Percentiles rank a stretch among this genome's conserved stretches.
Conservation (phyloP, 2,329 filamentous ascomycete genomes). For the Trichophyton equinum region DNA sequence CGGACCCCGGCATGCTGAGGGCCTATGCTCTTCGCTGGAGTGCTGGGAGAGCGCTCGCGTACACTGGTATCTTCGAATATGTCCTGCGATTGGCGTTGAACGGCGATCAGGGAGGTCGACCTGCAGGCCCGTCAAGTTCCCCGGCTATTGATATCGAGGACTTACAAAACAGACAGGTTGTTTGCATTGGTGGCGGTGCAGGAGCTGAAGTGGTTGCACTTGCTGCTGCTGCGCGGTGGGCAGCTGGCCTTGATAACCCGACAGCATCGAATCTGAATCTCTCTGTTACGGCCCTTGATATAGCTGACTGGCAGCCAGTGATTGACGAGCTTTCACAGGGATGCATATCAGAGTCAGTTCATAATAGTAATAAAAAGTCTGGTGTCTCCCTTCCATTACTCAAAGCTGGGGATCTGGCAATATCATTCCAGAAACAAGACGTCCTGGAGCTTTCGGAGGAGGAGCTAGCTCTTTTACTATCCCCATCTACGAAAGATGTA, state of each 20-base stretch:
- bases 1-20: slow-evolving; percentile 54
- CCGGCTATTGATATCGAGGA: background rate
- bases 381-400: slow-evolving; percentile 20
- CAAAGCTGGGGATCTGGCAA: slow-evolving; percentile 13
- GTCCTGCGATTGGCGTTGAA: background rate
- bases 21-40: slow-evolving; percentile 89
- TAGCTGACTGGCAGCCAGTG: slow-evolving; percentile 62
- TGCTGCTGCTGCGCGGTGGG: slow-evolving; percentile 37
- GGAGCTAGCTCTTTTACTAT: slow-evolving; percentile 28
- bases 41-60: slow-evolving; percentile 70
- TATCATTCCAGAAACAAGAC: slow-evolving; percentile 40
- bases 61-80: slow-evolving; percentile 47
- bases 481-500: slow-evolving; percentile 4
- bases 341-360: slow-evolving; percentile 34
- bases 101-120: slow-evolving; percentile 7
- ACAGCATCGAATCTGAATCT: slow-evolving; percentile 14
- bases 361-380: slow-evolving; percentile 17
- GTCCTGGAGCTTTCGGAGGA: slow-evolving; percentile 33
- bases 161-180: slow-evolving; percentile 23
- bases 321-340: slow-evolving; percentile 45
- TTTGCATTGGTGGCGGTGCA: slow-evolving; percentile 53
- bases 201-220: slow-evolving; percentile 56
- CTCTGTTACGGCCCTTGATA: slow-evolving; percentile 59
- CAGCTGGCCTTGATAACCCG: background rate
- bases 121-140: background rate